Percentiles rank a stretch among this genome's conserved stretches.
Evolutionary conservation across 257 asterid species (phyloP).

Genomic region (Gynochthodes officinalis): DNA sequence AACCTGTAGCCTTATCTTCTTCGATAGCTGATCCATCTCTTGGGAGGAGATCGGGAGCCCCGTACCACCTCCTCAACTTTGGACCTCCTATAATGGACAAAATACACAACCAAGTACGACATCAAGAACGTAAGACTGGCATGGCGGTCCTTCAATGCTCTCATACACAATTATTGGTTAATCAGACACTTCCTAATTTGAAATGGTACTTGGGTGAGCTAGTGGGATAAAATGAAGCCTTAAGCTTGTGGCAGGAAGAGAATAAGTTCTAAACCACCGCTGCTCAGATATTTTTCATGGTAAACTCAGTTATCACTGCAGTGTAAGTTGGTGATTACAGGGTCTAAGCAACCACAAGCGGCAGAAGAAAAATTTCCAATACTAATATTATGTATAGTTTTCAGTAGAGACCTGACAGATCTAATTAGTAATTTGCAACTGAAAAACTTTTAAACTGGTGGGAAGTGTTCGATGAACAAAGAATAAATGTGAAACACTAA

Average conservation of each 20-base stretch:
- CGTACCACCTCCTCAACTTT: constrained; percentile 98
- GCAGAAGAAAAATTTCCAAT: too few species aligned
- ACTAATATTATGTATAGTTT: not conserved
- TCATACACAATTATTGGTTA: not conserved
- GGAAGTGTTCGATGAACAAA: not conserved
- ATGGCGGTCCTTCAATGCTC: not conserved
- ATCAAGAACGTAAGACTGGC: not conserved
- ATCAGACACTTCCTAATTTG: not conserved
- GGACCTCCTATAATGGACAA: constrained; percentile 68
- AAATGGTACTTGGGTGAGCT: not conserved
- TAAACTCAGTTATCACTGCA: too few species aligned
- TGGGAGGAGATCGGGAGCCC: constrained; percentile 75
- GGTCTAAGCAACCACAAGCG: too few species aligned
- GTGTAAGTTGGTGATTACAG: too few species aligned
- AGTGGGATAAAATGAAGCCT: not conserved
- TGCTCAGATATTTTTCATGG: too few species aligned
- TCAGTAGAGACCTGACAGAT: not conserved
- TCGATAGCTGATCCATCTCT: constrained; percentile 46
- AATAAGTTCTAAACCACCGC: too few species aligned
- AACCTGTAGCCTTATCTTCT: constrained; percentile 64
- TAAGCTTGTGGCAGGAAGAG: too few species aligned
- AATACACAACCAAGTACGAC: not conserved
- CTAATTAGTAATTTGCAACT: not conserved
- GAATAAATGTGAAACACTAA: not conserved
- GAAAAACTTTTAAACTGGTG: not conserved